Evolutionary conservation across 1,284 basidiomycete genomes (phyloP), one percentile per base, ranked within the genome.

Genomic region (Papiliotrema fonsecae): DNA sequence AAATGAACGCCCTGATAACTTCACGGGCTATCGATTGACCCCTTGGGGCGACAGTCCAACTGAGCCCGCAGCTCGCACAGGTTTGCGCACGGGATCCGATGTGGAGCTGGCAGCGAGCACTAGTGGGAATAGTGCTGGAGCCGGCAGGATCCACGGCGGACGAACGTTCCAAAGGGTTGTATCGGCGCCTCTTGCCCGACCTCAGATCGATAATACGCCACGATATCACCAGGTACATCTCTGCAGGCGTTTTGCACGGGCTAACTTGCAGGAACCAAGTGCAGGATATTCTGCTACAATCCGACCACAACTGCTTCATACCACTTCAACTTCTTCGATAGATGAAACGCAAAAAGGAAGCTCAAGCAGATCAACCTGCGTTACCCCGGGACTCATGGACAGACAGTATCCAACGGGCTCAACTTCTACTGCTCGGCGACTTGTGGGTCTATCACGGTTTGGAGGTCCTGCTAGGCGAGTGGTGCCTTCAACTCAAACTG

Each of bases 381-480:
- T 58, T 13, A 70, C 67, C 0, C 68, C 69, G 0, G 68, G 62
- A 1, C 16, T 62, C 5, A 42, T 60, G 0, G 65, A 67, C 16
- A 43, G 69, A 14, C 64, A 57, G 0, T 22, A 69, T 19, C 43
- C 47, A 1, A 37, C 52, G 6, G 26, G 59, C 9, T 44, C 56
- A 3, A 41, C 57, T 2, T 64, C 67, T 2, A 64, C 69, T 1
- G 60, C 55, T 3, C 51, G 67, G 30, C 49, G 65, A 13, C 37
- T 65, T 21, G 61, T 57, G 5, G 61, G 60, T 1, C 55, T 72
- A 4, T 67, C 68, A 2, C 53, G 65, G 24, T 72, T 72, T 42
- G 69, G 69, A 2, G 69, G 69, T 1, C 69, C 69, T 16, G 68
- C 69, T 1, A 55, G 68, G 18, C 50, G 69, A 24, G 61, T 65